Percentiles rank a stretch among this genome's conserved stretches.
phyloP scores from a whole-genome alignment of 306 rosid genomes.

The Elaeagnus macrophylla region DNA sequence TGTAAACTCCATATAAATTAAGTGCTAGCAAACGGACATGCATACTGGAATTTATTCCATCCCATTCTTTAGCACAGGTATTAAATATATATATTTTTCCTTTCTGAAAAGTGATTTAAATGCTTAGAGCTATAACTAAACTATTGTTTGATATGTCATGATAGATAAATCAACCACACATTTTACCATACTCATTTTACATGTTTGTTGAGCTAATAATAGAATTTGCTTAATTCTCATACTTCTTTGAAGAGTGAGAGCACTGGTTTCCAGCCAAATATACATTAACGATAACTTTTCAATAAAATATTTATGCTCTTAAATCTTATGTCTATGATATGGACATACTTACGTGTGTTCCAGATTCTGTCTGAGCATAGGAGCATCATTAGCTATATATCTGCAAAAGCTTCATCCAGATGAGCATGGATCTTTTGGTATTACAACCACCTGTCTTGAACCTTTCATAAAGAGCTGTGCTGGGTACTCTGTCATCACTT shows the following conservation, averaged over 20 bases:
- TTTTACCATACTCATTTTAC: too few relatives aligned
- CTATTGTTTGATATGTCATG: background rate
- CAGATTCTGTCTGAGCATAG: constrained; percentile 95
- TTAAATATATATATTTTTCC: constrained; percentile 8
- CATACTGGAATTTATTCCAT: constrained; percentile 92
- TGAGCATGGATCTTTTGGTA: constrained; percentile 92
- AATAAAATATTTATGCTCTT: too few relatives aligned
- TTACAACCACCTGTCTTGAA: constrained; percentile 91
- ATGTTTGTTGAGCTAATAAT: too few relatives aligned
- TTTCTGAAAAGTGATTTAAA: constrained; percentile 5
- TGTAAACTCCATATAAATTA: constrained; percentile 91
- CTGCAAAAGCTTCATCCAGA: constrained; percentile 94
- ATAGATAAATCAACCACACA: background rate
- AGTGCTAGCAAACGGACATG: constrained; percentile 99
- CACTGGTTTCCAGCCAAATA: too few relatives aligned
- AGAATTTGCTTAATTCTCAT: too few relatives aligned
- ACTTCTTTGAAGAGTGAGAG: too few relatives aligned
- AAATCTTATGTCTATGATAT: too few relatives aligned
- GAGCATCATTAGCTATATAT: constrained; percentile 82
- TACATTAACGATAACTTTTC: too few relatives aligned
- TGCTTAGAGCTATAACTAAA: constrained; percentile 9
- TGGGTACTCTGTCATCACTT: constrained; percentile 98
- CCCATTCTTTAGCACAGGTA: constrained; percentile 85
- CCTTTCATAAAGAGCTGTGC: constrained; percentile 97
- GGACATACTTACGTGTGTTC: constrained; percentile 26